Evolutionary conservation across 2,329 filamentous ascomycete species (phyloP).

Genomic region (Xylogone sp.): DNA sequence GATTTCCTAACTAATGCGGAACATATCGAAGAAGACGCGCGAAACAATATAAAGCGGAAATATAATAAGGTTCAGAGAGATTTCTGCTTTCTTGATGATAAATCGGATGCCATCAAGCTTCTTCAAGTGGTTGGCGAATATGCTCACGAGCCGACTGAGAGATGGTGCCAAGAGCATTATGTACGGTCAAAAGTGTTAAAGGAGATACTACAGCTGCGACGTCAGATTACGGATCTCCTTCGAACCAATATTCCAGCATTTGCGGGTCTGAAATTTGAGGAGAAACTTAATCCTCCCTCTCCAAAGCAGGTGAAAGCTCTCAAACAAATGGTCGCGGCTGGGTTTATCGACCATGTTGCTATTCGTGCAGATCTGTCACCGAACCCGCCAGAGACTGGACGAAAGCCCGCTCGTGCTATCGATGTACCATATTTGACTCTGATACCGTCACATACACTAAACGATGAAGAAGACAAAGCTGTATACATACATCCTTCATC

Average conservation of each 20-base stretch:
- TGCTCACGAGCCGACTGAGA: conserved; percentile 66
- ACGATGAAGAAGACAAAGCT: conserved; percentile 51
- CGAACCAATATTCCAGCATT: conserved; percentile 68
- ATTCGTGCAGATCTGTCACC: conserved; percentile 87
- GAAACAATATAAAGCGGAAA: conserved; percentile 56
- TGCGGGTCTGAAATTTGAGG: conserved; percentile 51
- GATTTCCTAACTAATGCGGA: conserved; percentile 61
- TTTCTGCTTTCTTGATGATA: conserved; percentile 77
- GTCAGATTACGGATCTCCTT: conserved; percentile 79
- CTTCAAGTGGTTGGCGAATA: conserved; percentile 87
- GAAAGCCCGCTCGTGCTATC: conserved; percentile 78
- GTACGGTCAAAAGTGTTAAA: conserved; percentile 82
- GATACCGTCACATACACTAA: conserved; percentile 57
- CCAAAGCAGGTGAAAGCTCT: conserved; percentile 72
- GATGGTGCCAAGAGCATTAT: conserved; percentile 80
- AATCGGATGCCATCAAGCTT: conserved; percentile 84
- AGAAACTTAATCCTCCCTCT: conserved; percentile 55
- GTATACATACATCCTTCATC: conserved; percentile 90
- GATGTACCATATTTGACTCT: conserved; percentile 91
- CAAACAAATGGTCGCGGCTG: conserved; percentile 87
- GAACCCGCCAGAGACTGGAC: conserved; percentile 59
- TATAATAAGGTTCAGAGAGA: conserved; percentile 72
- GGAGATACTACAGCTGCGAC: conserved; percentile 79
- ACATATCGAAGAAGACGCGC: conserved; percentile 65
- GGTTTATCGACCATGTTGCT: conserved; percentile 91